phyloP scores from a whole-genome alignment of 768 basidiomycete genomes.

The Galerina marginata region DNA sequence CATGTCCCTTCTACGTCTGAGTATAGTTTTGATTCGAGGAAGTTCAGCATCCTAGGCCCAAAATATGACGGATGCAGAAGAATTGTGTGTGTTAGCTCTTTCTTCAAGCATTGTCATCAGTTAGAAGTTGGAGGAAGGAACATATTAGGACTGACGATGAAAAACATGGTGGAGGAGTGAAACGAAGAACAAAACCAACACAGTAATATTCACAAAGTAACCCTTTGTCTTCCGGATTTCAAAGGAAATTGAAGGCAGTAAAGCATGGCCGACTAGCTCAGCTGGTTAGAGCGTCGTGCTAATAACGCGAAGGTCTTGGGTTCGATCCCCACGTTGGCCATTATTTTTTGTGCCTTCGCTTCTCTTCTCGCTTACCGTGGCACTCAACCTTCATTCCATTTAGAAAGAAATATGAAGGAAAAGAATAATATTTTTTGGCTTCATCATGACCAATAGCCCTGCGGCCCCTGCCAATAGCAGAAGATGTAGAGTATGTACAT shows the following conservation, averaged over 20 bases:
- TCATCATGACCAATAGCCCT: no score
- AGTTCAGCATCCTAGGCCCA: conserved; percentile 92
- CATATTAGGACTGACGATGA: conserved; percentile 58
- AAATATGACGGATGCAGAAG: conserved; percentile 98
- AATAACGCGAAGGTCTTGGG: conserved; percentile 85
- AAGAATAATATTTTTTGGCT: no score
- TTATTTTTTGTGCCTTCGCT: background rate
- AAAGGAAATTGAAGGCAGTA: background rate
- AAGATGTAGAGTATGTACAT: no score
- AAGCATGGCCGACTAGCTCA: conserved; percentile 81
- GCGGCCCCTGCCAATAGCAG: no score
- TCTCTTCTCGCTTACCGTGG: background rate
- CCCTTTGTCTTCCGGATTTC: background rate
- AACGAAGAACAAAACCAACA: conserved; percentile 2
- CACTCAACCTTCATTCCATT: background rate
- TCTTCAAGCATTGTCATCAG: conserved; percentile 51
- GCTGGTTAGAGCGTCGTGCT: conserved; percentile 94
- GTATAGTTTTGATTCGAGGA: conserved; percentile 91
- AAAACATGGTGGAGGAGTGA: conserved; percentile 57
- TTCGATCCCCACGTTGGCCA: conserved; percentile 84
- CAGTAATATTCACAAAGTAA: no score
- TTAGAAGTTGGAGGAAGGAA: background rate
- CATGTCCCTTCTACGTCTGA: conserved; percentile 98
- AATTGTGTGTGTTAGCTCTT: conserved; percentile 97
- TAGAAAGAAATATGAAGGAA: no score